phyloP scores from a whole-genome alignment of 2,329 filamentous ascomycete species.

The Fusarium beomiforme region DNA sequence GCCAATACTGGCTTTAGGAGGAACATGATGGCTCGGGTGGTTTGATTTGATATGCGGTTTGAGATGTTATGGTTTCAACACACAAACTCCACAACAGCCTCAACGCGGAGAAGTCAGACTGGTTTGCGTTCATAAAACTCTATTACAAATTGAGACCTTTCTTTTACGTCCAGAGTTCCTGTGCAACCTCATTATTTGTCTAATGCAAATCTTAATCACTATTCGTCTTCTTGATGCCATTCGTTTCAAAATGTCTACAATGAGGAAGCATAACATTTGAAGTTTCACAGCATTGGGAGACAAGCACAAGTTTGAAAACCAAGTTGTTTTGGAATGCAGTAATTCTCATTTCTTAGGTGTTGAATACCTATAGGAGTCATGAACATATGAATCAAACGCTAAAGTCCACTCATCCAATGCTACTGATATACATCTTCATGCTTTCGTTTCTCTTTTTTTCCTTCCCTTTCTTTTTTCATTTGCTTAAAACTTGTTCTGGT shows the following conservation, averaged over 20 bases:
- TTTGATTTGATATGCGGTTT: slow-evolving; percentile 1
- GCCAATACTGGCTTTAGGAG: slow-evolving; percentile 39
- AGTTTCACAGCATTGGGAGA: accelerated
- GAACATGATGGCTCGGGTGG: slow-evolving; percentile 28
- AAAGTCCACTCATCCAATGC: slow-evolving; percentile 10
- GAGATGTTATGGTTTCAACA: slow-evolving; percentile 27
- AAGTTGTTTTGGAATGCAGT: neutral
- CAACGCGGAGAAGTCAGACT: slow-evolving; percentile 18
- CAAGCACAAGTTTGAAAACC: accelerated
- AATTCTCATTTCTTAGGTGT: neutral
- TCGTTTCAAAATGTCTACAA: accelerated
- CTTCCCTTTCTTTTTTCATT: neutral
- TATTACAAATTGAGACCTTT: neutral
- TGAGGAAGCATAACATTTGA: accelerated
- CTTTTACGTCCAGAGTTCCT: neutral
- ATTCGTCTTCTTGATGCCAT: neutral
- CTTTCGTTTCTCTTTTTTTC: neutral
- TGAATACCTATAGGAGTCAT: neutral
- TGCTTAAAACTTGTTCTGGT: slow-evolving; percentile 41
- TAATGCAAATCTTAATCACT: no score
- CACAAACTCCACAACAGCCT: slow-evolving; percentile 22
- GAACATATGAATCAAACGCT: slow-evolving; percentile 19
- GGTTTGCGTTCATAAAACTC: neutral
- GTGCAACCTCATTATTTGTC: accelerated
- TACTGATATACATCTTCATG: slow-evolving; percentile 4